Evolutionary conservation across 2,329 filamentous ascomycete species (phyloP).

Genomic region (Chalara sp.): DNA sequence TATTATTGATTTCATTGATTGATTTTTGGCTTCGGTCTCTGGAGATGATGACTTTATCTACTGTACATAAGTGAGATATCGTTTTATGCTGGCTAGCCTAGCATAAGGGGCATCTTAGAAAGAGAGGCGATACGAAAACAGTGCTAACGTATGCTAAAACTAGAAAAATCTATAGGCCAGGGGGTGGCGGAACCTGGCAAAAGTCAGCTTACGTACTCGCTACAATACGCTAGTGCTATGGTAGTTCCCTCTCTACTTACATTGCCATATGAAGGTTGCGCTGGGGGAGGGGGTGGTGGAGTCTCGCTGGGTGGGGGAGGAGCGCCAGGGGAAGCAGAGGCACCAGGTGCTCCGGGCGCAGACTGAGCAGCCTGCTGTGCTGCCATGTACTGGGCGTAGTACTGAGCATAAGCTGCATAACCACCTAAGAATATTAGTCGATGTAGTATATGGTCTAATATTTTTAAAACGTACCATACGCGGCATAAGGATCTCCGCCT

Average conservation of each 20-base stretch:
- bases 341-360: conserved; percentile 13
- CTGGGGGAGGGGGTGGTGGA: conserved; percentile 52
- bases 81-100: conserved; percentile 1
- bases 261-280: conserved; percentile 32
- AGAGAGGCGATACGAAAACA: too few relatives aligned
- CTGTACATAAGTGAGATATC: conserved; percentile 19
- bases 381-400: conserved; percentile 67
- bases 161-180: conserved; percentile 34
- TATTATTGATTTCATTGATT: conserved; percentile 26
- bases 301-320: conserved; percentile 46
- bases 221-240: too few relatives aligned
- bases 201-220: background rate
- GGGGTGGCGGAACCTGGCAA: conserved; percentile 44
- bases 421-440: conserved; percentile 35
- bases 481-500: conserved; percentile 70
- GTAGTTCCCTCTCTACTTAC: conserved; percentile 26
- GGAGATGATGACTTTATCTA: conserved; percentile 1
- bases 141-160: background rate
- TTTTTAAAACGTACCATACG: conserved; percentile 53
- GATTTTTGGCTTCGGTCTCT: conserved; percentile 4
- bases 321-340: conserved; percentile 37
- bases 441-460: too few relatives aligned
- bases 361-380: conserved; percentile 44
- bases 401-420: conserved; percentile 68
- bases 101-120: too few relatives aligned